phyloP scores from a whole-genome alignment of 768 basidiomycete species.

The Phlebiopsis gigantea region DNA sequence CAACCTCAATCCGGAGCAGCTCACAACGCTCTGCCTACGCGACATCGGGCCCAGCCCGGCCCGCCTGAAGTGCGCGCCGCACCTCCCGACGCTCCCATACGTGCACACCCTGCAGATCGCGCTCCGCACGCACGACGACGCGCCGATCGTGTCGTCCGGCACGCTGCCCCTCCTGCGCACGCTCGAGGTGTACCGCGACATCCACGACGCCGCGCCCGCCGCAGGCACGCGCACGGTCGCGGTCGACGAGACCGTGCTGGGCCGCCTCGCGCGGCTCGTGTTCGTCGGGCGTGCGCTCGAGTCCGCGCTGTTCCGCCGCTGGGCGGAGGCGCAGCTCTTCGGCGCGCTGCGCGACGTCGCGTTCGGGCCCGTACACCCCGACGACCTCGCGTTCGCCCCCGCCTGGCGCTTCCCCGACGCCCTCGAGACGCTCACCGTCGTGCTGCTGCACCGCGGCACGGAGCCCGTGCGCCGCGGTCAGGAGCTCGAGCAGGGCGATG shows the following conservation, averaged over 20 bases:
- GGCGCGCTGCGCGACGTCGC: not conserved
- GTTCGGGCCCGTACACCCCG: not conserved
- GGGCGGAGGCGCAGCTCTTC: not conserved
- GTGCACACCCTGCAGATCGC: slow-evolving; percentile 4
- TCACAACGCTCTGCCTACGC: slow-evolving; percentile 9
- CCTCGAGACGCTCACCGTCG: slow-evolving; percentile 7
- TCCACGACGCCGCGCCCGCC: not conserved
- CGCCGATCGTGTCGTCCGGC: slow-evolving; percentile 9
- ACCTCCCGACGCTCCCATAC: slow-evolving; percentile 12
- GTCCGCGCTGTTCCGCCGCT: slow-evolving; percentile 4
- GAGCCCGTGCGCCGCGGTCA: not conserved
- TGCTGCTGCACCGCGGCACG: not conserved
- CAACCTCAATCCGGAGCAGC: slow-evolving; percentile 8
- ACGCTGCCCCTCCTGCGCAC: not conserved
- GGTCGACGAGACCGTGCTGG: not conserved
- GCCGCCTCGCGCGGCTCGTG: not conserved
- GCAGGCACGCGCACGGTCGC: not conserved
- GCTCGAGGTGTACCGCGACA: not conserved
- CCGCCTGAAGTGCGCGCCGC: slow-evolving; percentile 8
- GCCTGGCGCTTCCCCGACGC: slow-evolving; percentile 12
- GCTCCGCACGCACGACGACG: slow-evolving; percentile 2
- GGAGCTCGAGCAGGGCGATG: slow-evolving; percentile 1
- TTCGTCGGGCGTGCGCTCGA: not conserved
- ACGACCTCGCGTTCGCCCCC: not conserved
- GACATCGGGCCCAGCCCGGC: slow-evolving; percentile 10